Evolutionary conservation across 306 rosid genomes (phyloP).

Genomic region (Spatholobus suberectus): DNA sequence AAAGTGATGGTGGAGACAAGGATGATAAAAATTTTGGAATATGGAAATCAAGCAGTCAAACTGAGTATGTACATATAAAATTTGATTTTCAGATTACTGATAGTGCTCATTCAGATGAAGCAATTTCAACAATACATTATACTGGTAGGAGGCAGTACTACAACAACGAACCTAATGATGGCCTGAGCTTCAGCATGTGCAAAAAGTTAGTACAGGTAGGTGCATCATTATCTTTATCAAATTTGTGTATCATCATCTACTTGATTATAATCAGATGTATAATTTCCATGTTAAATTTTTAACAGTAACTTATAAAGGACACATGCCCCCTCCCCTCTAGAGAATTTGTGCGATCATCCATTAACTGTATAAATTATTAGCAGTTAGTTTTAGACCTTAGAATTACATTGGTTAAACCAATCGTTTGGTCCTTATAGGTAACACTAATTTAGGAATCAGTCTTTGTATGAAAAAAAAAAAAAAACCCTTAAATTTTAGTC

Average conservation of each 20-base stretch:
- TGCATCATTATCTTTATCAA: conserved; percentile 8
- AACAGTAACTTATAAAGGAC: not conserved
- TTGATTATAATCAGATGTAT: conserved; percentile 16
- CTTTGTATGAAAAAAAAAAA: not conserved
- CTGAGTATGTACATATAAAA: conserved; percentile 54
- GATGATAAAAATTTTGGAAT: conserved; percentile 51
- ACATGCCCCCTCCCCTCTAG: not conserved
- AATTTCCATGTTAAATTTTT: not conserved
- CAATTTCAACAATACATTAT: conserved; percentile 40
- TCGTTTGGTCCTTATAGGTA: not conserved
- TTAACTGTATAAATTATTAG: conserved; percentile 22
- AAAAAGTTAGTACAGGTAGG: conserved; percentile 72
- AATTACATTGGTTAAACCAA: not conserved
- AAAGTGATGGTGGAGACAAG: conserved; percentile 46
- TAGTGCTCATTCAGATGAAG: conserved; percentile 45
- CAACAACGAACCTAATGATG: conserved; percentile 54
- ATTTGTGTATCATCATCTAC: not conserved
- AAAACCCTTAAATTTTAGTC: not conserved
- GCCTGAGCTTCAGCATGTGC: conserved; percentile 71
- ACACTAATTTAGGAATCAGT: not conserved
- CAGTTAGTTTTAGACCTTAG: conserved; percentile 16
- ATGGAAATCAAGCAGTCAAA: conserved; percentile 58
- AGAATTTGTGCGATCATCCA: not conserved
- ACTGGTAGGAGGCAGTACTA: conserved; percentile 47
- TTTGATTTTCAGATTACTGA: conserved; percentile 67